Conservation (phyloP, 768 basidiomycete species). For the Lactifluus subvellereus region DNA sequence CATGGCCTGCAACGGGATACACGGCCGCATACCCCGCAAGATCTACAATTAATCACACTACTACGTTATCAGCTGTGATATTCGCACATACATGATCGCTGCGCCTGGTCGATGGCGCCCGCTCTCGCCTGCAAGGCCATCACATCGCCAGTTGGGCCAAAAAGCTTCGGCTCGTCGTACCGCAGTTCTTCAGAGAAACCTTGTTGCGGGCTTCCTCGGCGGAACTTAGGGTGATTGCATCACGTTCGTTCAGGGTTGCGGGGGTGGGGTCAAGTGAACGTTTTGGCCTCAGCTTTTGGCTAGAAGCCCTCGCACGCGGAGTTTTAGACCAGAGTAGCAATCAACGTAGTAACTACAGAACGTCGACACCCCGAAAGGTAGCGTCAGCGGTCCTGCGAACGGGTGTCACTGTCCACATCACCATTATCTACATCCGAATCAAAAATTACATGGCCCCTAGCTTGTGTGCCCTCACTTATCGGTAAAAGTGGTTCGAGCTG, state of each 20-base stretch:
- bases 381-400: not conserved
- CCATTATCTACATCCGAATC: conserved; percentile 14
- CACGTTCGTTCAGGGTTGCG: not conserved
- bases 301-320: not conserved
- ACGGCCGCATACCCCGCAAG: not conserved
- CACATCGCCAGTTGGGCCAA: not conserved
- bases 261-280: not conserved
- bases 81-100: not conserved
- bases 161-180: not conserved
- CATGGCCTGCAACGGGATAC: not conserved
- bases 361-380: not conserved
- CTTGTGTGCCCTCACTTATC: not conserved
- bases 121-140: not conserved
- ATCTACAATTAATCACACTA: not conserved
- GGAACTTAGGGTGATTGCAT: not conserved
- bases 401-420: conserved; percentile 6
- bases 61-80: conserved; percentile 4
- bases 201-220: not conserved
- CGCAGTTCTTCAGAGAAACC: not conserved
- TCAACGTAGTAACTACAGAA: not conserved
- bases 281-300: not conserved
- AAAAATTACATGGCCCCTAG: not conserved
- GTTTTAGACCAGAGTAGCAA: not conserved
- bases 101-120: not conserved
- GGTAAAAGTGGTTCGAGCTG: conserved; percentile 16